Percentiles rank a stretch among this genome's conserved stretches.
phyloP scores from a whole-genome alignment of 192 early-diverging fungal species.

The Backusella circina region DNA sequence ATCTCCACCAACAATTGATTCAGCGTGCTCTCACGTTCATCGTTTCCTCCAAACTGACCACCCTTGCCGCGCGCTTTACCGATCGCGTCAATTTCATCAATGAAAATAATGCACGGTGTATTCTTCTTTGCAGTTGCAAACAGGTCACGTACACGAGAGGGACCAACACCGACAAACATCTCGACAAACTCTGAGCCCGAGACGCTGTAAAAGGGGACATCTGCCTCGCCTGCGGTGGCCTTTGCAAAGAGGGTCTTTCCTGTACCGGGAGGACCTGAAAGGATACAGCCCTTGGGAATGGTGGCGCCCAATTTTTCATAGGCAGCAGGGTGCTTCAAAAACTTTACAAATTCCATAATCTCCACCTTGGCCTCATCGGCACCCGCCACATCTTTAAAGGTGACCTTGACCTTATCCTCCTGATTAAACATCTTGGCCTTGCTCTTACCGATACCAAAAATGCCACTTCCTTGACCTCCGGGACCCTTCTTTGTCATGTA shows the following conservation, averaged over 20 bases:
- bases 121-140: conserved; percentile 98
- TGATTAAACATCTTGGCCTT: conserved; percentile 96
- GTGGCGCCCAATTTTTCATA: conserved; percentile 96
- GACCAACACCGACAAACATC: conserved; percentile 99
- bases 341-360: conserved; percentile 99
- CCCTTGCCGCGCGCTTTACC: conserved; percentile 95
- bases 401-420: conserved; percentile 92
- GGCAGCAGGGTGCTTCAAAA: conserved; percentile 87
- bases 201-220: conserved; percentile 94
- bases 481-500: conserved; percentile 80
- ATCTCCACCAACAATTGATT: conserved; percentile 99
- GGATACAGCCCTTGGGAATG: conserved; percentile 97
- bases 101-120: conserved; percentile 98
- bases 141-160: conserved; percentile 88
- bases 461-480: conserved; percentile 49
- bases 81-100: conserved; percentile 99
- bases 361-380: conserved; percentile 99
- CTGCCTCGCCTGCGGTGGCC: conserved; percentile 98
- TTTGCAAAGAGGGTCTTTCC: conserved; percentile 98
- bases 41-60: conserved; percentile 88
- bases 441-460: conserved; percentile 96
- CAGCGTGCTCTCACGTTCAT: conserved; percentile 95
- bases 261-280: conserved; percentile 90
- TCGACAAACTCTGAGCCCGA: conserved; percentile 99
- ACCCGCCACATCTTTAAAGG: conserved; percentile 99